These are phyloP conservation scores for Cenchrus purpureus DNA, from an alignment of 176 grass and related monocot genomes.

Conservation along the genomic window DNA sequence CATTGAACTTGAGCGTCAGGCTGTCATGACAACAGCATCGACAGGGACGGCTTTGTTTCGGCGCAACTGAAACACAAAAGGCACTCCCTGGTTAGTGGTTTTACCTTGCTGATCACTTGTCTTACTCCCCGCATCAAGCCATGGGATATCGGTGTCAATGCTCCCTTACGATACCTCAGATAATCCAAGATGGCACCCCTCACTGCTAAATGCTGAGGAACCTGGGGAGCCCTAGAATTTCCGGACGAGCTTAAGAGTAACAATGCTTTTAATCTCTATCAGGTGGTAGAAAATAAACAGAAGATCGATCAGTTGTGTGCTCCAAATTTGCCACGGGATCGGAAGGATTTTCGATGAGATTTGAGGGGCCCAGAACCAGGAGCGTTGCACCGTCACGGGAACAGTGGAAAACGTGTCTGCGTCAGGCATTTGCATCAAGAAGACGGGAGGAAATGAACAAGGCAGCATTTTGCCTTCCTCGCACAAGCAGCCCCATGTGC, in stretches of 20 bases:
- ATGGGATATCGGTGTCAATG: background rate
- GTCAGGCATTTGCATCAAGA: background rate
- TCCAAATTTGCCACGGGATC: too few species aligned
- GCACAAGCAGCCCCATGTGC: constrained; percentile 38
- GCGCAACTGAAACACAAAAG: constrained; percentile 14
- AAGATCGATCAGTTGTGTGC: too few species aligned
- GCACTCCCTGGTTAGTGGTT: background rate
- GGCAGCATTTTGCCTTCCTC: background rate
- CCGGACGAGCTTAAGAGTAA: background rate
- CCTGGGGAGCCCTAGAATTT: too few species aligned
- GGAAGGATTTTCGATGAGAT: background rate
- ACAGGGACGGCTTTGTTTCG: constrained; percentile 16
- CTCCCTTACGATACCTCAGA: background rate
- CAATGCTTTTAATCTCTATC: too few species aligned
- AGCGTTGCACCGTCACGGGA: background rate
- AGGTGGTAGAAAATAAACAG: too few species aligned
- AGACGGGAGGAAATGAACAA: background rate
- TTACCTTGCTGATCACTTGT: background rate
- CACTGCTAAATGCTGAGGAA: too few species aligned
- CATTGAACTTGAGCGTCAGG: background rate
- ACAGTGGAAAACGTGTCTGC: constrained; percentile 1
- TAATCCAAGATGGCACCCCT: background rate
- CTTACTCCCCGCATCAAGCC: background rate
- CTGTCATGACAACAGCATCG: constrained; percentile 13
- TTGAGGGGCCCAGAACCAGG: background rate